Conservation (phyloP, 345 rosid species). For the Microcos paniculata region DNA sequence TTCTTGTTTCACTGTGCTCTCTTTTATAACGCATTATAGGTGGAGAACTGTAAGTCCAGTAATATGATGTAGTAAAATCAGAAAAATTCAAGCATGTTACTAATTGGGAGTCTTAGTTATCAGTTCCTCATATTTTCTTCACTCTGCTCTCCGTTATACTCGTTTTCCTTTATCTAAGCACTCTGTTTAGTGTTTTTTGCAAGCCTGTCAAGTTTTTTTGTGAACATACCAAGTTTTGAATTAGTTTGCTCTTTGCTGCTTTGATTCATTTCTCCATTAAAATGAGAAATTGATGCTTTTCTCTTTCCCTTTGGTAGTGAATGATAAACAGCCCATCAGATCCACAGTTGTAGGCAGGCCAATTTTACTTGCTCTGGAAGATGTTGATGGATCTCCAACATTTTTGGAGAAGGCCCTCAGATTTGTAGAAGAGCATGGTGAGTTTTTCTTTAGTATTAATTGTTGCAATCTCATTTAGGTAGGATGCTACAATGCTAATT, state of each 20-base stretch:
- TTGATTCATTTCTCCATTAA: not conserved
- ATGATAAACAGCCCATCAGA: conserved; percentile 53
- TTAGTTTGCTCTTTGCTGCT: not conserved
- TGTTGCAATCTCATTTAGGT: conserved; percentile 11
- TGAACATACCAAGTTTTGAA: not conserved
- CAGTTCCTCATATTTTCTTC: not conserved
- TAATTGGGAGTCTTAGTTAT: not conserved
- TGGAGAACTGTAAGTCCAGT: not conserved
- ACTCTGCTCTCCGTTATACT: not conserved
- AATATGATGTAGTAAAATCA: not conserved
- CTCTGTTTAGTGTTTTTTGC: not conserved
- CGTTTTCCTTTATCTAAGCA: not conserved
- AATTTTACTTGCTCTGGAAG: conserved; percentile 90
- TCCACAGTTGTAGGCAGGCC: conserved; percentile 75
- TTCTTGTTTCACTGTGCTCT: too few relatives aligned
- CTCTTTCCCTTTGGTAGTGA: conserved; percentile 43
- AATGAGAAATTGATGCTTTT: conserved; percentile 2
- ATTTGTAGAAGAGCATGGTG: conserved; percentile 90
- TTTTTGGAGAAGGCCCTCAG: conserved; percentile 96
- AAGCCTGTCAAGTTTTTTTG: not conserved
- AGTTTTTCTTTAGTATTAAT: conserved; percentile 21
- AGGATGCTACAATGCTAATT: not conserved
- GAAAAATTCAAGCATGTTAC: not conserved
- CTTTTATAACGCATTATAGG: not conserved
- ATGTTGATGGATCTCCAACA: conserved; percentile 96